Conservation (phyloP, 2,329 filamentous ascomycete species). For the Amesomyces nigricolor region DNA sequence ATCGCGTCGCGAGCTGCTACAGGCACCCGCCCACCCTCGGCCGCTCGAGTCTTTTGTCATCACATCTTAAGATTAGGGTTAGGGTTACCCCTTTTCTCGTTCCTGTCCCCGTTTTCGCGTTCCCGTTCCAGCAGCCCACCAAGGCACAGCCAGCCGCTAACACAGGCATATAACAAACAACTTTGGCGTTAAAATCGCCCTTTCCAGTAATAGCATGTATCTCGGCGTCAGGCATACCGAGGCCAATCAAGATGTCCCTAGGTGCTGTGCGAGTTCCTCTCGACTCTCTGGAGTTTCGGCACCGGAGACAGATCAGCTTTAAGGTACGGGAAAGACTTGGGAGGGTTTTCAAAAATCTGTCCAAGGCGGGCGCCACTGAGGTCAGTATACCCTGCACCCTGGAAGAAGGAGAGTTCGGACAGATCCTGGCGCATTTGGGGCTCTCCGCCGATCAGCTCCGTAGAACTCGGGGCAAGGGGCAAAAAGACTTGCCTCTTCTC, state of each 20-base stretch:
- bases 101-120: constrained; percentile 12
- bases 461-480: constrained; percentile 7
- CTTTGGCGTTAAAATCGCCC: constrained; percentile 5
- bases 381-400: constrained; percentile 12
- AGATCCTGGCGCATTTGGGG: constrained; percentile 12
- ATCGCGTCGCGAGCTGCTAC: not conserved
- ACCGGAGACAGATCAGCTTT: constrained; percentile 15
- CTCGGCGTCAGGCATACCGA: constrained; percentile 3
- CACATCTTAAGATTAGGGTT: too few relatives aligned
- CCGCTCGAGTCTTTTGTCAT: too few relatives aligned
- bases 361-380: constrained; percentile 7
- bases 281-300: constrained; percentile 15
- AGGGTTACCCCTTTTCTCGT: too few relatives aligned
- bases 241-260: constrained; percentile 12
- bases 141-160: constrained; percentile 9
- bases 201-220: constrained; percentile 5
- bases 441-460: constrained; percentile 11
- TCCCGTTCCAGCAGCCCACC: constrained; percentile 12
- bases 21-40: too few relatives aligned
- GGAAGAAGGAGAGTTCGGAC: constrained; percentile 11
- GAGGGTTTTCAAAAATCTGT: constrained; percentile 10
- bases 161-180: constrained; percentile 11
- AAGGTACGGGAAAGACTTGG: constrained; percentile 15
- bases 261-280: constrained; percentile 13
- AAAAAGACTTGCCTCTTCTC: constrained; percentile 13